Base-by-base conservation (phyloP, 306 rosid genomes). In the Fragaria nilgerrensis region DNA sequence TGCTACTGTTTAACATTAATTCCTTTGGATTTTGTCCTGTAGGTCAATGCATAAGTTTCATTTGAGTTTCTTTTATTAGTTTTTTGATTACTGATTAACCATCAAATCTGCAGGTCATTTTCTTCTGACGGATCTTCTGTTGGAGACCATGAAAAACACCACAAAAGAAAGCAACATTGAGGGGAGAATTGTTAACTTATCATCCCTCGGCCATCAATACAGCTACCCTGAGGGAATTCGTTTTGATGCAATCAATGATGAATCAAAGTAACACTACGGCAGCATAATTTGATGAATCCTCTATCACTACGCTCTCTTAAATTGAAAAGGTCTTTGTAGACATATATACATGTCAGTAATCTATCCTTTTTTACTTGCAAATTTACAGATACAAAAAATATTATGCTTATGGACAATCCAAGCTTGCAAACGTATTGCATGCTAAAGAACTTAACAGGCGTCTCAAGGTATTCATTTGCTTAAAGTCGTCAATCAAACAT, bases 361-460 rank as follows among this genome's bases (percentile, higher is more conserved):
- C 19, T 32, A 17, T 58, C 3, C 14, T 36, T 36, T 43, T 48
- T 53, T 52, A 53, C 22, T 72, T 53, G 49, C 22, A 64, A 61
- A 12, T 61, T 12, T 75, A 49, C 85, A 92, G 98, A 74, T 90
- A 89, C 86, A 72, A 27, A 81, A 75, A 84, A 79, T 61, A 77
- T 71, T 79, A 2, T 56, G 94, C 97, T 66, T 89, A 92, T 87
- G 93, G 90, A 45, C 96, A 90, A 76, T 90, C 97, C 70, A 94
- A 94, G 85, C 96, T 92, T 68, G 85, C 96, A 34, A 91, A 94
- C 75, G 78, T 89, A 74, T 81, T 94, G 78, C 97, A 94, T 68
- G 93, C 96, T 25, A 89, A 85, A 34, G 93, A 92, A 83, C 97
- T 94, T 67, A 47, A 94, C 36, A 90, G 89, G 83, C 90, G 84